These are phyloP conservation scores for Kondoa subrosea DNA, from an alignment of 768 basidiomycete genomes.

Conservation along the genomic window DNA sequence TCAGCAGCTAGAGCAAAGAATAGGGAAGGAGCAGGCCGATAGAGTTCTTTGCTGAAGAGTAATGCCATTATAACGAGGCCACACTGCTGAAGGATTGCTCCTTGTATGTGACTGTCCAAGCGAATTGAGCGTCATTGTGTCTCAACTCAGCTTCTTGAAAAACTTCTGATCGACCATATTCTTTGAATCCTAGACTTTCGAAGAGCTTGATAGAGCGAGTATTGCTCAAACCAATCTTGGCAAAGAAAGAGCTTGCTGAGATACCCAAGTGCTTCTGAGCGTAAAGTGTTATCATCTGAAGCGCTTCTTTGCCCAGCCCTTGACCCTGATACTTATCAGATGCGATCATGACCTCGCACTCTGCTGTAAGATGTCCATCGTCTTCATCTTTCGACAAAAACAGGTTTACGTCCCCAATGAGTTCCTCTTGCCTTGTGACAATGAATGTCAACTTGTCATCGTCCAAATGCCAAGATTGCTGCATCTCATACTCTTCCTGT, in stretches of 20 bases:
- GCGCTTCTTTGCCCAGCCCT: constrained; percentile 1
- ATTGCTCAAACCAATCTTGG: background rate
- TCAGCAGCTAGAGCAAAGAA: background rate
- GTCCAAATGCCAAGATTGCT: constrained; percentile 30
- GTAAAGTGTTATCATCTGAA: background rate
- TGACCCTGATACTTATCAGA: background rate
- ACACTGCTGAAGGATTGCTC: too few relatives aligned
- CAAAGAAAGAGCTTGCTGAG: background rate
- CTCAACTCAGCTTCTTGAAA: background rate
- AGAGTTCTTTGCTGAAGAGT: background rate
- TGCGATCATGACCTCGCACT: constrained; percentile 3
- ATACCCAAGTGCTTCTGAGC: background rate
- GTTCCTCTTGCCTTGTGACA: background rate
- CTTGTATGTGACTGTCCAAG: background rate
- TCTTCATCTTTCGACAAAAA: background rate
- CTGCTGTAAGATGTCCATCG: background rate
- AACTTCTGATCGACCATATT: background rate
- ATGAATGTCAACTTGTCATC: background rate
- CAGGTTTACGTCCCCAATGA: constrained; percentile 2
- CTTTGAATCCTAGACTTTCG: background rate
- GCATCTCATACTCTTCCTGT: constrained; percentile 73
- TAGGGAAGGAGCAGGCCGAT: background rate
- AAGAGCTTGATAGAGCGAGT: background rate
- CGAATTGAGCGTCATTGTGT: background rate
- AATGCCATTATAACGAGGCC: too few relatives aligned